phyloP scores from a whole-genome alignment of 2,329 filamentous ascomycete species.

The Aspergillus jensenii region DNA sequence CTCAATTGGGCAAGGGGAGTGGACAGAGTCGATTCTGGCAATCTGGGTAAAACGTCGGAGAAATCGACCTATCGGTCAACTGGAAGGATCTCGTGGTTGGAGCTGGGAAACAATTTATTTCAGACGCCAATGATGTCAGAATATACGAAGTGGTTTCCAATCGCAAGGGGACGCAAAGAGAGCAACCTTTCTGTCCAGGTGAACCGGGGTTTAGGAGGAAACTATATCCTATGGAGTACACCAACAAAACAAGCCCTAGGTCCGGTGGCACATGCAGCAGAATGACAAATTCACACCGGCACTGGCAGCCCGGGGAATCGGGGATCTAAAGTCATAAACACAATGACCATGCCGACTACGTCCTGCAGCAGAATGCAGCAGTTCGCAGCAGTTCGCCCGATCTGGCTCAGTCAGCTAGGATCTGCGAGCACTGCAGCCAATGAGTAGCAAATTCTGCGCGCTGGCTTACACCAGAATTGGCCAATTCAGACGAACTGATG shows the following conservation, averaged over 20 bases:
- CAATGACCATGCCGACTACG: too few species aligned
- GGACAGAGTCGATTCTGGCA: not conserved
- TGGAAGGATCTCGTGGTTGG: conserved; percentile 11
- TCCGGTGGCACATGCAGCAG: not conserved
- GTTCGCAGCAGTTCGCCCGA: conserved; percentile 8
- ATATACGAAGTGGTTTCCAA: not conserved
- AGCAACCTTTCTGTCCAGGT: not conserved
- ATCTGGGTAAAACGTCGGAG: conserved; percentile 17
- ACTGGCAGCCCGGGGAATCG: too few species aligned
- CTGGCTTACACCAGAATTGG: conserved; percentile 1
- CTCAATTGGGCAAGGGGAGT: conserved; percentile 12
- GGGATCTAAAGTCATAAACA: too few species aligned
- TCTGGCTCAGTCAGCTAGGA: not conserved
- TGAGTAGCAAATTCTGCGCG: not conserved
- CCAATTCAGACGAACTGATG: conserved; percentile 4
- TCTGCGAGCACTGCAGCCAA: conserved; percentile 1
- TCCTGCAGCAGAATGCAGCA: not conserved
- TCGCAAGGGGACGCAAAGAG: not conserved
- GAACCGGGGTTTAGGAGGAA: too few species aligned
- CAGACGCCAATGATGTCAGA: conserved; percentile 20
- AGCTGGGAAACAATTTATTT: conserved; percentile 9
- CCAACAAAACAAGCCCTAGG: not conserved
- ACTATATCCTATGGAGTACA: too few species aligned
- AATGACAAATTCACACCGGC: conserved; percentile 8
- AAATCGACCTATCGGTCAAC: conserved; percentile 7